Base-by-base conservation (phyloP, 2,329 filamentous ascomycete species). In the Diaporthe citri region DNA sequence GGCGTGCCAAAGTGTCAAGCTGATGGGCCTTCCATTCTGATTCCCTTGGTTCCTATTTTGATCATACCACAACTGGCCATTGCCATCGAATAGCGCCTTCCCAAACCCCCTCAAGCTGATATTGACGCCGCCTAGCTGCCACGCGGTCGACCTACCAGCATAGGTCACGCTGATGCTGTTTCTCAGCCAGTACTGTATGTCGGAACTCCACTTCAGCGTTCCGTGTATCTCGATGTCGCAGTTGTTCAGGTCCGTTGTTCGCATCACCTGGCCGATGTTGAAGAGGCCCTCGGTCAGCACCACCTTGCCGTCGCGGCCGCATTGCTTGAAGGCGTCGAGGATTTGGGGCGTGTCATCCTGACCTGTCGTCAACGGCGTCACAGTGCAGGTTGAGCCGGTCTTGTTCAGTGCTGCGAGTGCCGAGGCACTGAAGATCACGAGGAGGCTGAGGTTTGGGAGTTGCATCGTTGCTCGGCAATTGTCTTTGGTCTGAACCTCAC, bases 341-440 rank as follows among this genome's bases (percentile, higher is more conserved):
- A 90, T 89, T 52, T 88, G 86, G 10, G 88, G 87, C 34, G 87
- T 85, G 79, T 90, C 88, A 77, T 90, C 88, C 36, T 31, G 76
- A 28, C 75, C 64, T 25, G 60, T 52, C 10, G 25, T 46, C 28
- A 74, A 64, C 4, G 80, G 79, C 10, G 79, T 80, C 15, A 80
- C 78, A 36, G 78, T 77, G 75, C 79, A 81, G 39, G 75, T 79
- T 56, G 79, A 79, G 39, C 79, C 80, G 0, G 77, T 74, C 59
- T 79, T 80, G 51, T 78, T 76, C n/a, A 81, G 51, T 10, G 73
- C 78, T 13, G 77, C 76, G 10, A 70, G 74, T 4, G 77, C 72
- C 62, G 75, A 43, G 20, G 75, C 51, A 67, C 66, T 52, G 2
- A 78, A 62, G 25, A 52, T 52, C 7, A 31, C 46, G 31, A 77